Evolutionary conservation across 1,284 basidiomycete genomes (phyloP), one percentile per base, ranked within the genome.

Genomic region (Neonothopanus nambi): DNA sequence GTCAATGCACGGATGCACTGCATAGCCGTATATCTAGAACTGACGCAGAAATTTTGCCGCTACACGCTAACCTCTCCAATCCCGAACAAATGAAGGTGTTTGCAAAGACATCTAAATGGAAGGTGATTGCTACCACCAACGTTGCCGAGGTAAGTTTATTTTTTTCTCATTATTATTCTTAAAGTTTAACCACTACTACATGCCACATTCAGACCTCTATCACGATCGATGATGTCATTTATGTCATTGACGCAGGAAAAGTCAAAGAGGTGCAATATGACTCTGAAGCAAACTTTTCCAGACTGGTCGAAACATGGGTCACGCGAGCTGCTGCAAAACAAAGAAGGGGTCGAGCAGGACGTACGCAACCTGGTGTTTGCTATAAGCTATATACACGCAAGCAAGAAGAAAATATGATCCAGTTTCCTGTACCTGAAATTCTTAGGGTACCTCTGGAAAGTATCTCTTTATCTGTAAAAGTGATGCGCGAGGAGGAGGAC

Each of bases 181-280:
- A n/a, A n/a, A n/a, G n/a, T n/a, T n/a, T n/a, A n/a, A n/a, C n/a
- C n/a, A 30, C 20, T 43, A 11, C 30, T 51, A 35, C 35, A 15
- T 13, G 35, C 48, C 26, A 11, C 5, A 28, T n/a, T 8, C 74
- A 97, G 82, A 97, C 95, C 1, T 95, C 91, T 3, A 94, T 98
- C 58, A 98, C 95, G 1, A 96, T 98, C 58, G 90, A 95, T 61
- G 93, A 95, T 61, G 81, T 95, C 24, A 78, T 91, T 28, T 93
- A 89, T 63, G 93, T 95, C 15, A 80, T 96, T 37, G 93, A 95
- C 61, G 75, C 84, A 0, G 95, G 95, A 1, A 89, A 87, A 65
- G 93, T 94, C 64, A 97, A 97, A 70, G 93, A 97, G 72, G 93
- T 83, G 3, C 82, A 83, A 56, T 95, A 89, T 65, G 92, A 95